A percentile compares a stretch with the other conserved stretches of the same genome.
These are phyloP conservation scores for Nakataea oryzae DNA, from an alignment of 2,329 filamentous ascomycete species.

Conservation along the genomic window DNA sequence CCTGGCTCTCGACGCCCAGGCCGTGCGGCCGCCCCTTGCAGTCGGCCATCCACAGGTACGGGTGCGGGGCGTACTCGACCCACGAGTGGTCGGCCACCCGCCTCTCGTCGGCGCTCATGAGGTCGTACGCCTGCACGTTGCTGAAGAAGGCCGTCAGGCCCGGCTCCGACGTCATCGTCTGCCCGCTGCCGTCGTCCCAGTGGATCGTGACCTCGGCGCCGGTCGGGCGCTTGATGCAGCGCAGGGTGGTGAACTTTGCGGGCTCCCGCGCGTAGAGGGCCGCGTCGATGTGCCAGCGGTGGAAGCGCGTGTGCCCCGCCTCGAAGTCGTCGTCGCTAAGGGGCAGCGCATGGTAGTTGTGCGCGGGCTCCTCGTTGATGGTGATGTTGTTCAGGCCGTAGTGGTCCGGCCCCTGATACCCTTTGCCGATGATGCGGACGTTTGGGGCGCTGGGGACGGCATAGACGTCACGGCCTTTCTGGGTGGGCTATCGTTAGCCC, in stretches of 20 bases:
- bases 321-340: slow-evolving; percentile 23
- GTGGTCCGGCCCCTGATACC: slow-evolving; percentile 30
- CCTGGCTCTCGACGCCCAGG: slow-evolving; percentile 25
- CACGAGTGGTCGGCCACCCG: slow-evolving; percentile 28
- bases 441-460: slow-evolving; percentile 31
- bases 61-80: slow-evolving; percentile 33
- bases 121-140: slow-evolving; percentile 27
- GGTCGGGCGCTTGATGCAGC: slow-evolving; percentile 26
- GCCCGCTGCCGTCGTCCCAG: slow-evolving; percentile 20
- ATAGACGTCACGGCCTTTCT: slow-evolving; percentile 19
- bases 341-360: slow-evolving; percentile 25
- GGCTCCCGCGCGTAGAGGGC: slow-evolving; percentile 26
- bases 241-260: slow-evolving; percentile 19
- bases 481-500: too few species aligned
- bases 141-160: slow-evolving; percentile 32
- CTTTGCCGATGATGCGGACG: slow-evolving; percentile 32
- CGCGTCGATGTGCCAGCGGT: slow-evolving; percentile 38
- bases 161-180: slow-evolving; percentile 29
- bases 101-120: slow-evolving; percentile 30
- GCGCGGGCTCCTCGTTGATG: slow-evolving; percentile 17
- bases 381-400: slow-evolving; percentile 28
- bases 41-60: slow-evolving; percentile 30
- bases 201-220: slow-evolving; percentile 19
- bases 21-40: slow-evolving; percentile 28
- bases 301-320: slow-evolving; percentile 30